Evolutionary conservation across 176 grass and related monocot species (phyloP), one percentile per base, ranked within the genome.

Genomic region (Oryza nivara): DNA sequence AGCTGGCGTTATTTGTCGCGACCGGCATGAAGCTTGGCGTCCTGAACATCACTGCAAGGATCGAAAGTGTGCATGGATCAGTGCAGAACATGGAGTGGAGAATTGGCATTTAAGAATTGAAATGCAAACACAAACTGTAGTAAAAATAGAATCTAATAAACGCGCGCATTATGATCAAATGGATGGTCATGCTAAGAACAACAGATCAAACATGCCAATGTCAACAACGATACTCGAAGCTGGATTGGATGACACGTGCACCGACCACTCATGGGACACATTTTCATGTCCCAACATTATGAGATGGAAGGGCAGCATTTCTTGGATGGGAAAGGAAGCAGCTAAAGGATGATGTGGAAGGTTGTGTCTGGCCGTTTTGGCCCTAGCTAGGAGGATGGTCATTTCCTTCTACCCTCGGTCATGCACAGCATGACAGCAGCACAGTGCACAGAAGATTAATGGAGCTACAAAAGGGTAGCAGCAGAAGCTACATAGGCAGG

Each of bases 391-490:
- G 72, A 43, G 17, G 72, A 72, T 51, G 79, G 66, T 25, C 13
- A 46, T 82, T 82, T 86, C 34, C 79, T 90, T 77, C 41, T 22
- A 78, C 65, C 35, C 84, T 30, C 46, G 58, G 67, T 45, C 52
- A 43, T 58, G 79, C 69, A 26, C 64, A 86, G 78, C 72, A 66
- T 56, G 54, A 6, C 83, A 71, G 71, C 68, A 35, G 70, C 75
- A 43, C 44, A 16, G 52, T 67, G 73, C 60, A 36, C 64, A 80
- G 54, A 52, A 80, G 89, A 90, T 82, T 82, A 54, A 89, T 77
- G 17, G 43, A 67, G 75, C 83, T 86, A 86, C 88, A 82, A 82
- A 90, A 86, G 67, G 52, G 73, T 82, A 86, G 78, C 78, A 56
- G 66, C 83, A 71, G 65, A 68, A 35, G 70, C 75, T 80, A 88